phyloP scores from a whole-genome alignment of 306 rosid species.

The Carpinus fangiana region DNA sequence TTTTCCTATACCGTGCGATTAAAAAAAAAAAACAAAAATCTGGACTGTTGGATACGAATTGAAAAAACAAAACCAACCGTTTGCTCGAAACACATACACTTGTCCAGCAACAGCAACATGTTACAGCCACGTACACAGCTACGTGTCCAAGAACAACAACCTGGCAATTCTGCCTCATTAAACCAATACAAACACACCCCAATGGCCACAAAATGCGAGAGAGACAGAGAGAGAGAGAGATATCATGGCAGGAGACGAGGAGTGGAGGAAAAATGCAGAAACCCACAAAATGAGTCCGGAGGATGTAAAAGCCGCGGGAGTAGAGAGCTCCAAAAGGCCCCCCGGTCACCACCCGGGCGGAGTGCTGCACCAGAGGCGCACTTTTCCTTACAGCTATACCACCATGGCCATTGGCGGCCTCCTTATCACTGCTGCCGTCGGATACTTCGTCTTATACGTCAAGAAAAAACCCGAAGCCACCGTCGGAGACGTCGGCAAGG shows the following conservation, averaged over 20 bases:
- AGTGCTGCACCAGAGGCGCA: conserved; percentile 67
- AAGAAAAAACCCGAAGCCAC: conserved; percentile 69
- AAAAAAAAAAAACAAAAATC: no score
- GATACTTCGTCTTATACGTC: conserved; percentile 49
- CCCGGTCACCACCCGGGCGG: conserved; percentile 53
- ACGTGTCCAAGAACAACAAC: neutral
- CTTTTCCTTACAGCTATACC: conserved; percentile 45
- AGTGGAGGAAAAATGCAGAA: conserved; percentile 62
- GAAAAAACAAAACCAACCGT: no score
- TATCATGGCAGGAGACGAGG: conserved; percentile 40
- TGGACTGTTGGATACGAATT: no score
- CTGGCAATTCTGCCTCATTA: neutral
- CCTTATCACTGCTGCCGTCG: conserved; percentile 39
- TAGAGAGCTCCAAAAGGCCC: conserved; percentile 61
- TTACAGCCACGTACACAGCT: neutral
- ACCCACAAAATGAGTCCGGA: conserved; percentile 60
- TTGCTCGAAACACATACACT: neutral
- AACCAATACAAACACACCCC: neutral
- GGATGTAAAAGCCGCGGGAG: conserved; percentile 60
- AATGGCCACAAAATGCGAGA: neutral
- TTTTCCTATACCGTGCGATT: no score
- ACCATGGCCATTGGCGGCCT: conserved; percentile 49
- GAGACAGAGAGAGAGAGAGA: neutral
- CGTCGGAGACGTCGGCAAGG: conserved; percentile 67
- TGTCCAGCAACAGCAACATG: neutral